Conservation (phyloP, 2,329 filamentous ascomycete species). For the Epichloe glyceriae region DNA sequence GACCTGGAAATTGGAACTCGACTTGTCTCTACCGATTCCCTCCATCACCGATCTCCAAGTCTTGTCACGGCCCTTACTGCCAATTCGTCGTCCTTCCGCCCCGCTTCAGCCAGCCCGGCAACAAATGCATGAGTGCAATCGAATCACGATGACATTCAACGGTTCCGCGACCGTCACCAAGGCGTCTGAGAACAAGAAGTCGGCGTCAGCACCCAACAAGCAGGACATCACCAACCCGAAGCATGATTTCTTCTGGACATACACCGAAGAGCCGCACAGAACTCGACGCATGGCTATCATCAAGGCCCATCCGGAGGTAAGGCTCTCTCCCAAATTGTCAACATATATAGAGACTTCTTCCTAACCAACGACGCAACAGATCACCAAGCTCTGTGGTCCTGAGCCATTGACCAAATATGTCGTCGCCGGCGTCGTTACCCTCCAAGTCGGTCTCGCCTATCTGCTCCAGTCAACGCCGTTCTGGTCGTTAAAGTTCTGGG, state of each 20-base stretch:
- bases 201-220: slow-evolving; percentile 9
- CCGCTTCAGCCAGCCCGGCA: neutral
- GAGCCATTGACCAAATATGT: slow-evolving; percentile 94
- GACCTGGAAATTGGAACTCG: no score
- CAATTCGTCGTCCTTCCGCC: neutral
- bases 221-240: slow-evolving; percentile 15
- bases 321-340: slow-evolving; percentile 10
- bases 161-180: slow-evolving; percentile 22
- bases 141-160: slow-evolving; percentile 15
- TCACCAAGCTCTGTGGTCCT: slow-evolving; percentile 92
- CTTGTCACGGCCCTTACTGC: neutral
- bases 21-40: no score
- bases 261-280: slow-evolving; percentile 93
- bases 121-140: neutral
- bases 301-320: slow-evolving; percentile 89
- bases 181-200: slow-evolving; percentile 15
- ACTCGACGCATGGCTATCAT: slow-evolving; percentile 88
- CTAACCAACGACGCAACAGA: slow-evolving; percentile 34
- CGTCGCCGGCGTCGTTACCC: slow-evolving; percentile 66
- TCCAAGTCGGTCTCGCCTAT: slow-evolving; percentile 70
- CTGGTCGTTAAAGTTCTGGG: slow-evolving; percentile 73
- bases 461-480: slow-evolving; percentile 65
- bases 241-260: slow-evolving; percentile 85
- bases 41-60: no score
- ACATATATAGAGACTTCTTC: neutral